Evolutionary conservation across 2,329 filamentous ascomycete species (phyloP).

Genomic region (Nigrospora osmanthi): DNA sequence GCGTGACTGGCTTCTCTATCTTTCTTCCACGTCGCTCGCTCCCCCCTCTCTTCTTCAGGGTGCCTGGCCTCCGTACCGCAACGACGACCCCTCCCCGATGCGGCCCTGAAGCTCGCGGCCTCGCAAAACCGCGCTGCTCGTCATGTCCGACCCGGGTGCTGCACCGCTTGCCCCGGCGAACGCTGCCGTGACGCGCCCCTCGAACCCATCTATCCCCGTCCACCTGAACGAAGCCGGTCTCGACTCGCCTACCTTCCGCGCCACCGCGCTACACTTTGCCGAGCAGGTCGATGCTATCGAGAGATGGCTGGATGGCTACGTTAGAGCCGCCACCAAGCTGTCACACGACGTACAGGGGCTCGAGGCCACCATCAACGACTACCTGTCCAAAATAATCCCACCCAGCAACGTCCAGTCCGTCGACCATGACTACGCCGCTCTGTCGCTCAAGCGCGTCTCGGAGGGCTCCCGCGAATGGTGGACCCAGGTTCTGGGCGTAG

Average conservation of each 20-base stretch:
- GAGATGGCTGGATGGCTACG: conserved; percentile 72
- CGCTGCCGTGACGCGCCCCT: conserved; percentile 10
- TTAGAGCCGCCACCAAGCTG: conserved; percentile 44
- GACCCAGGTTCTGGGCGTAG: conserved; percentile 63
- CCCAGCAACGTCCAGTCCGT: conserved; percentile 69
- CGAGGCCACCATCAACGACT: conserved; percentile 71
- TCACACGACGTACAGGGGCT: conserved; percentile 60
- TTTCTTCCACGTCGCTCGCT: no score
- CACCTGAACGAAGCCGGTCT: conserved; percentile 89
- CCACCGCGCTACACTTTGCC: conserved; percentile 75
- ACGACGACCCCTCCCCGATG: no score
- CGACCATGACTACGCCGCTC: conserved; percentile 89
- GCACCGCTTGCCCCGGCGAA: conserved; percentile 9
- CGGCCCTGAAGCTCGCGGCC: no score
- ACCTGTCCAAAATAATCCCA: conserved; percentile 69
- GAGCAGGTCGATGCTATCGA: conserved; percentile 90
- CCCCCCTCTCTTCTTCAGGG: no score
- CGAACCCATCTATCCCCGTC: conserved; percentile 56
- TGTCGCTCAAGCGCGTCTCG: conserved; percentile 76
- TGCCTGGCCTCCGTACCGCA: no score
- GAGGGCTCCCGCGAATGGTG: conserved; percentile 87
- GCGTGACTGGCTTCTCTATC: no score
- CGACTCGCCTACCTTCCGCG: conserved; percentile 92
- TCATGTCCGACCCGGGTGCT: conserved; percentile 16
- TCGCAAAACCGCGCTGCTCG: not conserved